A percentile compares a stretch with the other conserved stretches of the same genome.
These are phyloP conservation scores for Obelidium mucronatum DNA, from an alignment of 192 early-diverging fungal species.

Conservation along the genomic window DNA sequence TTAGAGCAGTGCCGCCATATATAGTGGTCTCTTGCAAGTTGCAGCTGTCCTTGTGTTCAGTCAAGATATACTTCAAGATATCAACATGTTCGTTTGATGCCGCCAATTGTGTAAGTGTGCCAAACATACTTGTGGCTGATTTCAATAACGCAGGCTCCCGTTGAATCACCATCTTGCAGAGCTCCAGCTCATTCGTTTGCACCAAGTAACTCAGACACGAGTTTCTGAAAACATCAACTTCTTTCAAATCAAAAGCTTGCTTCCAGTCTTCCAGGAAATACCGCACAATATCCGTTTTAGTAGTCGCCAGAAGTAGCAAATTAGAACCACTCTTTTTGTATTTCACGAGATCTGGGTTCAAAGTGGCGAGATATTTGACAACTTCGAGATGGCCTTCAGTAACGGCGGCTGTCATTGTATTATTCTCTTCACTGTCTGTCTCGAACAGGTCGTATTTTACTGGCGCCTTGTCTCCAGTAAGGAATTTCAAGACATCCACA, in stretches of 20 bases:
- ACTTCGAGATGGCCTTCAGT: neutral
- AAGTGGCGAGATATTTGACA: neutral
- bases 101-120: too few species aligned
- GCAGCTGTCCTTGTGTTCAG: neutral
- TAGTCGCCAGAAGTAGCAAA: neutral
- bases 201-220: neutral
- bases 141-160: too few species aligned
- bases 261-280: neutral
- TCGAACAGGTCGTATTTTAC: constrained; percentile 3
- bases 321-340: too few species aligned
- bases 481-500: neutral
- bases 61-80: neutral
- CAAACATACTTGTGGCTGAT: too few species aligned
- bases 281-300: neutral
- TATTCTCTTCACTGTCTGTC: neutral
- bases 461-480: neutral
- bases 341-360: neutral
- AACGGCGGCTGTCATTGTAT: neutral
- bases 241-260: neutral
- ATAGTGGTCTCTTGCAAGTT: neutral
- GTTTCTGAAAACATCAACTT: neutral
- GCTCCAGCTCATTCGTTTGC: neutral
- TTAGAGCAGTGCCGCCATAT: neutral
- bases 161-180: neutral
- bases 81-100: neutral